Evolutionary conservation across 345 rosid genomes (phyloP), one percentile per base, ranked within the genome.

Genomic region (Microthlaspi erraticum): DNA sequence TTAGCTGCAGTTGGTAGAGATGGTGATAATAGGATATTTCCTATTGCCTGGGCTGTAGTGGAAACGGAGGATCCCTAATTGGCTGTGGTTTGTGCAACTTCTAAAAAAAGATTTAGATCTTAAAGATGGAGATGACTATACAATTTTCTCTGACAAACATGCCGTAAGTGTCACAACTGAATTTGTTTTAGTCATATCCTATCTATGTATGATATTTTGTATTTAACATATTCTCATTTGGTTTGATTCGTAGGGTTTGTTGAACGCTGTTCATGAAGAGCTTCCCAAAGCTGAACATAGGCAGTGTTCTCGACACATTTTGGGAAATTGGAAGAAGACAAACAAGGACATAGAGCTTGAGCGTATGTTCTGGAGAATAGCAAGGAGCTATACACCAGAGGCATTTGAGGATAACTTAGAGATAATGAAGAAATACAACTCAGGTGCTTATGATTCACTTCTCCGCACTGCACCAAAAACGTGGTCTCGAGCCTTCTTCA

Each of bases 21-120:
- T 56, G 60, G 26, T 5, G 60, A 56, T 17, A 56, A 56, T 17
- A 34, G 26, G n/a, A 34, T 56, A 1, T 33, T 56, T 16, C 42
- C 43, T 4, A 33, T 56, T 16, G 43, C 43, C 16, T 56, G 43
- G 43, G 60, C 18, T n/a, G 18, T 43, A 0, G 48, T 43, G 0
- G 48, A 43, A 0, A 8, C 1, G 9, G 48, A 43, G 18, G 18
- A 43, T 1, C 3, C 41, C 41, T 8, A 37, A 32, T 32, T 32
- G 34, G 34, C 5, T 32, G 7, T 32, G 34, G 34, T 32, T 32
- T 32, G 34, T 32, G 34, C 34, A 32, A 32, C 7, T 32, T 32
- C 34, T 32, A 7, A 32, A 32, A 32, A 32, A 32, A 5, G 34
- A 32, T 32, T 32, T 32, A 7, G 34, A 6, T 5, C 34, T 32